A percentile compares a stretch with the other conserved stretches of the same genome.
Evolutionary conservation across 169 alveolate genomes (phyloP).

Genomic region (Babesia microti): DNA sequence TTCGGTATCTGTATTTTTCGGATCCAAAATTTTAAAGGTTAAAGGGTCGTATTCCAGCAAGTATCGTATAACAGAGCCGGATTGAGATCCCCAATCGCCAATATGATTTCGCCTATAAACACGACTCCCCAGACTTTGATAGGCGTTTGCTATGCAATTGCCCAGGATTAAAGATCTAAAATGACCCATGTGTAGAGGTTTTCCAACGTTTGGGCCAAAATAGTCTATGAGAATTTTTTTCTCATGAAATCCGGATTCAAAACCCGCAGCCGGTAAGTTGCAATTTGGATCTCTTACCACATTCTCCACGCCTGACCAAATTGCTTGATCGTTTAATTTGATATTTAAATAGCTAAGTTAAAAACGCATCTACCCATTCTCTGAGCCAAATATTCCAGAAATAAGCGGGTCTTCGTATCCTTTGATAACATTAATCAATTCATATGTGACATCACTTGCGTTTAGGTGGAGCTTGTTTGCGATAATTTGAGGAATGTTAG

Average conservation of each 20-base stretch:
- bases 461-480: no score
- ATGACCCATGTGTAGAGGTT: slow-evolving; percentile 61
- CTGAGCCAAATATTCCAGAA: no score
- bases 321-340: slow-evolving; percentile 6
- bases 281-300: slow-evolving; percentile 7
- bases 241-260: slow-evolving; percentile 20
- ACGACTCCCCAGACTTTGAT: slow-evolving; percentile 31
- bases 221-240: slow-evolving; percentile 32
- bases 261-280: no score
- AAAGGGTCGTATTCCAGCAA: slow-evolving; percentile 42
- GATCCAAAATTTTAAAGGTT: slow-evolving; percentile 15
- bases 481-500: no score
- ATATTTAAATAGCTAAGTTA: slow-evolving; percentile 15
- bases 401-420: no score
- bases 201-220: slow-evolving; percentile 57
- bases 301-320: slow-evolving; percentile 1
- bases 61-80: slow-evolving; percentile 34
- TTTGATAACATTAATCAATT: no score
- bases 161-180: slow-evolving; percentile 57
- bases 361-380: no score
- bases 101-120: slow-evolving; percentile 51
- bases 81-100: slow-evolving; percentile 53
- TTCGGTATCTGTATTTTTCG: not conserved
- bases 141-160: slow-evolving; percentile 40
- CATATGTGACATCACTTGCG: no score